Percentiles rank a stretch among this genome's conserved stretches.
Conservation (phyloP, 176 grass and related monocot species). For the Echinochloa phyllopogon region DNA sequence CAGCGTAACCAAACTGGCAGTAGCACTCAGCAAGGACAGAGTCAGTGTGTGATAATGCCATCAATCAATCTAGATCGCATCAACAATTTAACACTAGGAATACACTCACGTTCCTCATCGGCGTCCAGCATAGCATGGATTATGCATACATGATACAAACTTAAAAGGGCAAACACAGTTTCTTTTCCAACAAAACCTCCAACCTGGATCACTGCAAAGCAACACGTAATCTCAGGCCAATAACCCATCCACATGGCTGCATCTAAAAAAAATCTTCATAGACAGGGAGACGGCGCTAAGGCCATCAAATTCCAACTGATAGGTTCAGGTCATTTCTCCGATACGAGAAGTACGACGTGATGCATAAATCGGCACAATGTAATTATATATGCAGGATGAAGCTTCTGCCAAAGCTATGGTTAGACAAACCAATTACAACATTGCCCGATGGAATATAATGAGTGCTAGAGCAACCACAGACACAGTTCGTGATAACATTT, state of each 20-base stretch:
- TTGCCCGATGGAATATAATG: neutral
- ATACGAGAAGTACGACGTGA: neutral
- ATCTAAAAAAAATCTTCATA: neutral
- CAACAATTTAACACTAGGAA: neutral
- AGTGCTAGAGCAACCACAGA: neutral
- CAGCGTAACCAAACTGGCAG: neutral
- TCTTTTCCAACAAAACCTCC: neutral
- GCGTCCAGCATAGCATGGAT: neutral
- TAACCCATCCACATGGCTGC: neutral
- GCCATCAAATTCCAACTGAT: neutral
- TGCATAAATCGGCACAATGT: neutral
- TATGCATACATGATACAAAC: neutral
- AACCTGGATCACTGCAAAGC: neutral
- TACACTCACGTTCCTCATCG: neutral
- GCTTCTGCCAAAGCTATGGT: conserved; percentile 1
- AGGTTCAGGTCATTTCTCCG: neutral
- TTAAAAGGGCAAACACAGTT: neutral
- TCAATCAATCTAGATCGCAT: neutral
- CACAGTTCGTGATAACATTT: neutral
- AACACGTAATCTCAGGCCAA: neutral
- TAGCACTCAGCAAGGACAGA: neutral
- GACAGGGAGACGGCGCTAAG: neutral
- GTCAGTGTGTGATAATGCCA: neutral
- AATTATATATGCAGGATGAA: neutral
- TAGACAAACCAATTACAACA: neutral